phyloP scores from a whole-genome alignment of 2,329 filamentous ascomycete genomes.

The Onygenales sp. region DNA sequence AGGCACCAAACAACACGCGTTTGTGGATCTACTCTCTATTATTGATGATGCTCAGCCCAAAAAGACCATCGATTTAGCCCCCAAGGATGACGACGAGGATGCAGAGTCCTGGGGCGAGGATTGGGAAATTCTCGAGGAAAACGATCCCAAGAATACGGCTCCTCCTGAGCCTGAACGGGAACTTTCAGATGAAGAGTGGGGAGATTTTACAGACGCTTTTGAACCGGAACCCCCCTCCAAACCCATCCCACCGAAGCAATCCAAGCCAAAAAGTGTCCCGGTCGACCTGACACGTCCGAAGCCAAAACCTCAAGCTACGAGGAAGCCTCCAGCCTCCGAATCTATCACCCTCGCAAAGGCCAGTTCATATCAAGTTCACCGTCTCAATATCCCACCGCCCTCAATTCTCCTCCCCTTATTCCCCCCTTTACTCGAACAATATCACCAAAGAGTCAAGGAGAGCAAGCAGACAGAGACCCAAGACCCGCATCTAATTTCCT shows the following conservation, averaged over 20 bases:
- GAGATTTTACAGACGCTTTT: slow-evolving; percentile 40
- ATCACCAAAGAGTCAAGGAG: slow-evolving; percentile 55
- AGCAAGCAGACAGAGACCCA: slow-evolving; percentile 39
- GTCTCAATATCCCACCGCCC: slow-evolving; percentile 82
- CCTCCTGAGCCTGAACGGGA: neutral
- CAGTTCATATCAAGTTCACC: slow-evolving; percentile 40
- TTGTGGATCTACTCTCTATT: slow-evolving; percentile 21
- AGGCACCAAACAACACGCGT: slow-evolving; percentile 5
- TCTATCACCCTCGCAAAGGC: neutral
- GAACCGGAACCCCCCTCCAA: neutral
- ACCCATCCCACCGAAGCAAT: neutral
- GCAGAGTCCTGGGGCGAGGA: slow-evolving; percentile 14
- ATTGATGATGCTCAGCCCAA: slow-evolving; percentile 12
- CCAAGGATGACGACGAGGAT: slow-evolving; percentile 8
- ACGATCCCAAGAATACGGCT: neutral
- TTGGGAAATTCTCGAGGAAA: neutral
- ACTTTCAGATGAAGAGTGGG: slow-evolving; percentile 38
- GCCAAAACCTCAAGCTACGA: neutral
- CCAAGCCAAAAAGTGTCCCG: neutral
- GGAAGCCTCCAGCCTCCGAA: neutral
- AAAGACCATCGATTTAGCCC: neutral
- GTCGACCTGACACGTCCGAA: neutral
- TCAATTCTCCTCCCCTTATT: slow-evolving; percentile 72
- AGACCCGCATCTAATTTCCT: slow-evolving; percentile 13
- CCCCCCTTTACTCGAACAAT: slow-evolving; percentile 58